Evolutionary conservation across 352 stramenopile genomes (phyloP).

Genomic region (Pythium rhizo-oryzae): DNA sequence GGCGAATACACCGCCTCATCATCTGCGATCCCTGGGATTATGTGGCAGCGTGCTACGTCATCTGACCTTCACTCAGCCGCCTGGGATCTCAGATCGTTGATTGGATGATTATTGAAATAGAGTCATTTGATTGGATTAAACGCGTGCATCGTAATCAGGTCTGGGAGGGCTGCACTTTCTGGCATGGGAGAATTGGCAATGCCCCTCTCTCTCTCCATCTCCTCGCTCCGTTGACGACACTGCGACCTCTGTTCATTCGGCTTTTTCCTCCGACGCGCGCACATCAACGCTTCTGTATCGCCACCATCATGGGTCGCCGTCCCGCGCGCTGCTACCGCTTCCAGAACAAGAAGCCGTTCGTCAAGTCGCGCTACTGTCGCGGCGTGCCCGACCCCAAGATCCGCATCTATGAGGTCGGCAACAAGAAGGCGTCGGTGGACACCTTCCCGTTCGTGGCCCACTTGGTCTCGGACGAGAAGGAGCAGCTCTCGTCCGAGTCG

Average conservation of each 20-base stretch:
- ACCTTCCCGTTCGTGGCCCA: slow-evolving; percentile 99
- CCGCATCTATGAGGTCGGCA: slow-evolving; percentile 99
- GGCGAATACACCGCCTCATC: background rate
- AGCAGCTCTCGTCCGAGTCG: slow-evolving; percentile 96
- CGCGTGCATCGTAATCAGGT: background rate
- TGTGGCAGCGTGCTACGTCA: background rate
- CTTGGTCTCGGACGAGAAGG: slow-evolving; percentile 94
- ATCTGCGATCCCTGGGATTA: background rate
- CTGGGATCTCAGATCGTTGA: background rate
- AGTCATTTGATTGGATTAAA: background rate
- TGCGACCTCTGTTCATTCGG: slow-evolving; percentile 1
- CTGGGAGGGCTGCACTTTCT: slow-evolving; percentile 12
- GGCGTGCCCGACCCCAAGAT: slow-evolving; percentile 98
- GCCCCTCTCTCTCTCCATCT: background rate
- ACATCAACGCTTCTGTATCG: background rate
- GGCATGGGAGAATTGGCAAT: background rate
- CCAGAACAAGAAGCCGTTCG: slow-evolving; percentile 99
- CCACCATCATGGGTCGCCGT: slow-evolving; percentile 59
- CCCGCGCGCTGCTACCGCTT: slow-evolving; percentile 99
- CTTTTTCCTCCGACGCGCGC: background rate
- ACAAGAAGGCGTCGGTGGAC: slow-evolving; percentile 98
- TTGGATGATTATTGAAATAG: background rate
- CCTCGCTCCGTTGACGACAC: background rate
- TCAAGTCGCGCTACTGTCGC: slow-evolving; percentile 99
- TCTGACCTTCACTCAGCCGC: slow-evolving; percentile 1